phyloP scores from a whole-genome alignment of 768 basidiomycete species.

The Boletus rubescentipes region DNA sequence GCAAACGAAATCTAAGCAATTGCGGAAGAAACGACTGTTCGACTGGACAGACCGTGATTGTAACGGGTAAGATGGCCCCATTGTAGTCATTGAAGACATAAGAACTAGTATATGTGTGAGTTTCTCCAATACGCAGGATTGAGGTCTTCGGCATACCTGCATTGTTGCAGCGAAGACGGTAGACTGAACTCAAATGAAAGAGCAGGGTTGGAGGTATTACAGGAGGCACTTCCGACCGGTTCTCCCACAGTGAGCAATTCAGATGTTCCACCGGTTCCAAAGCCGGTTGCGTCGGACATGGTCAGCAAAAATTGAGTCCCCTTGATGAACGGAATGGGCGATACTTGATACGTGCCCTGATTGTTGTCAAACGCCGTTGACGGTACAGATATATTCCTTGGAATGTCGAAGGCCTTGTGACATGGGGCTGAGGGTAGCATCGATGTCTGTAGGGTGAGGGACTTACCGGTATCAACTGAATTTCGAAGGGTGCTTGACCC shows the following conservation, averaged over 20 bases:
- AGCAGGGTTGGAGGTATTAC: slow-evolving; percentile 48
- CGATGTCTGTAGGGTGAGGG: neutral
- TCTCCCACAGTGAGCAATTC: slow-evolving; percentile 47
- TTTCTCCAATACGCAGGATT: neutral
- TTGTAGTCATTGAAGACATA: slow-evolving; percentile 47
- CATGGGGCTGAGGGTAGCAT: slow-evolving; percentile 4
- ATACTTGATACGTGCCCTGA: slow-evolving; percentile 48
- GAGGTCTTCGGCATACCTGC: slow-evolving; percentile 43
- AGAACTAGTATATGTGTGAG: slow-evolving; percentile 34
- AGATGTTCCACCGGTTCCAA: slow-evolving; percentile 62
- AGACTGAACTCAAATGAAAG: slow-evolving; percentile 49
- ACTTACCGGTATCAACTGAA: slow-evolving; percentile 53
- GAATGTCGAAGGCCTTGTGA: slow-evolving; percentile 51
- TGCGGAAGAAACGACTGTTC: neutral
- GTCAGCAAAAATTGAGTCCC: slow-evolving; percentile 48
- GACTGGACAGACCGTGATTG: slow-evolving; percentile 44
- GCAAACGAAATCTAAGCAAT: neutral
- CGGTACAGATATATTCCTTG: slow-evolving; percentile 55
- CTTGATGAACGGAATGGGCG: slow-evolving; percentile 42
- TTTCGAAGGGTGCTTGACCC: slow-evolving; percentile 52
- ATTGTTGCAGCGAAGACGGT: slow-evolving; percentile 57
- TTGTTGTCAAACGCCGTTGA: slow-evolving; percentile 51
- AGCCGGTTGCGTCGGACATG: slow-evolving; percentile 74
- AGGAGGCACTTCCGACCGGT: slow-evolving; percentile 41
- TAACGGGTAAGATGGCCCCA: slow-evolving; percentile 51